Evolutionary conservation across 306 rosid genomes (phyloP), one percentile per base, ranked within the genome.

Genomic region (Rubus idaeus): DNA sequence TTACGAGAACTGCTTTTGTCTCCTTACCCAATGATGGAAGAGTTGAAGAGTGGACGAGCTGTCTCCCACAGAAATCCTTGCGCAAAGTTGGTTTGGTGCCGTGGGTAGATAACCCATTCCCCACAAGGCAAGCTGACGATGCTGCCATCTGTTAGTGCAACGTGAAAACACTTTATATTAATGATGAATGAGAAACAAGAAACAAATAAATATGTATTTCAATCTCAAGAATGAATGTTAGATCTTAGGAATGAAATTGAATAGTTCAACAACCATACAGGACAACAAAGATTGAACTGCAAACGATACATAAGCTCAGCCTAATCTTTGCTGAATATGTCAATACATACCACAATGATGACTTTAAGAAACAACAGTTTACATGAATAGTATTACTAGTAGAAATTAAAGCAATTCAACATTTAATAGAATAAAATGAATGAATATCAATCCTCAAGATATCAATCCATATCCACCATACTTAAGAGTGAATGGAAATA

Each of bases 91-190:
- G 70, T 86, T 86, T 88, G 39, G 87, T 76, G 81, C 81, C 70
- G 0, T 73, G 89, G 39, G 89, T 76, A 49, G 89, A 83, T 80
- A 90, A 87, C 73, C 86, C 83, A 77, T 81, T 89, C 41, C 96
- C 98, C 84, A 88, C 90, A 68, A 94, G 86, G 85, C 91, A 95
- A 50, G 96, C 89, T 53, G 89, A 89, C 52, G 93, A 86, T 35
- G 96, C 87, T n/a, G 90, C 96, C 99, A 95, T 92, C 76, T 73
- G 84, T 80, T 61, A 18, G 68, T 47, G 68, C 44, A 35, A 75
- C 53, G 37, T 18, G 44, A 66, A 44, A 66, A 39, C 49, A 73
- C 56, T 18, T 78, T 42, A 68, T 21, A 37, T 57, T 17, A 4
- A 49, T 20, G 3, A n/a, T 30, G 26, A 63, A 56, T 52, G 47